These are phyloP conservation scores for Bryoerythrophyllum caledonicum DNA, from an alignment of 225 moss, liverwort and hornwort genomes.

Conservation along the genomic window DNA sequence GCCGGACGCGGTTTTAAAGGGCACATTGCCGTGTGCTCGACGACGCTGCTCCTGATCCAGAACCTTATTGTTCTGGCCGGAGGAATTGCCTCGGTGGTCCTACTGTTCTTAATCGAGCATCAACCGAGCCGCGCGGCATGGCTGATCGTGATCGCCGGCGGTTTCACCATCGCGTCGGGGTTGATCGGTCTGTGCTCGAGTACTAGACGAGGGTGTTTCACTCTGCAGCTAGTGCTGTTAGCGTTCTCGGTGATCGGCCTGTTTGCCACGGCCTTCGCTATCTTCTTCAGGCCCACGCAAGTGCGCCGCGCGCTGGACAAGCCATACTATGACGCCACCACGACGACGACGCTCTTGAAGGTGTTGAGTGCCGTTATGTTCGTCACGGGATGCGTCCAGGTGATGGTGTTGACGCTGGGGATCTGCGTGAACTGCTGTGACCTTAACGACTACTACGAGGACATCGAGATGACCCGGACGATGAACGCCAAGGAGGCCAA, in stretches of 20 bases:
- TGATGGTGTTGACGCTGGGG: conserved; percentile 44
- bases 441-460: conserved; percentile 63
- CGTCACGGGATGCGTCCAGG: conserved; percentile 27
- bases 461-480: conserved; percentile 55
- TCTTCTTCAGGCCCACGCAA: conserved; percentile 34
- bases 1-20: conserved; percentile 54
- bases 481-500: conserved; percentile 48
- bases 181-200: conserved; percentile 59
- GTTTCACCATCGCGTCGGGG: conserved; percentile 46
- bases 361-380: conserved; percentile 17
- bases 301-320: conserved; percentile 31
- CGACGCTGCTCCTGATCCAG: conserved; percentile 54
- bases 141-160: conserved; percentile 55
- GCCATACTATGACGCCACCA: conserved; percentile 14
- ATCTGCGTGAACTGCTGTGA: conserved; percentile 71
- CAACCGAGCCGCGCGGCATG: conserved; percentile 46
- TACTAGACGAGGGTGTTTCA: conserved; percentile 59
- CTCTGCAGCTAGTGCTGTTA: conserved; percentile 53
- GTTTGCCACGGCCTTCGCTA: conserved; percentile 50
- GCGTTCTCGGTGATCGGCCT: conserved; percentile 65
- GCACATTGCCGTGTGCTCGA: conserved; percentile 63
- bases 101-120: conserved; percentile 45
- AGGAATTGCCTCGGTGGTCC: conserved; percentile 48
- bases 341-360: conserved; percentile 18
- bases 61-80: conserved; percentile 54